These are phyloP conservation scores for Blumeria graminis DNA, from an alignment of 2,329 filamentous ascomycete species.

Conservation along the genomic window DNA sequence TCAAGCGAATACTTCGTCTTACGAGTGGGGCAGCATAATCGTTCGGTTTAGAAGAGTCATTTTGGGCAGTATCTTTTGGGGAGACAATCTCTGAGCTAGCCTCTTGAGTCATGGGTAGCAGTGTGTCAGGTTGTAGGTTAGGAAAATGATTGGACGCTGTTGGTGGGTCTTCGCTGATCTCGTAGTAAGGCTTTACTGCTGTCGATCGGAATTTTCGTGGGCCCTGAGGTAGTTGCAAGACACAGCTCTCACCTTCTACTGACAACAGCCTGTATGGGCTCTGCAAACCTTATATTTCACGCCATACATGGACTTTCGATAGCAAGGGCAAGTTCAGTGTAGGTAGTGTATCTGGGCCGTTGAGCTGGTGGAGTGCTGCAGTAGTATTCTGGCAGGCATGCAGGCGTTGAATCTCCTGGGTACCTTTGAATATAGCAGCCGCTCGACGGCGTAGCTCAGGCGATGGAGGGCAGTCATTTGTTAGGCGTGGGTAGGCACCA, in stretches of 20 bases:
- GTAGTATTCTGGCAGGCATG: background rate
- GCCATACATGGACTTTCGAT: constrained; percentile 1
- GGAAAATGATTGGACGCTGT: background rate
- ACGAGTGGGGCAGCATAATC: background rate
- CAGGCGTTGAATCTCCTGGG: background rate
- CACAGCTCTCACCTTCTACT: background rate
- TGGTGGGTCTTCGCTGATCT: background rate
- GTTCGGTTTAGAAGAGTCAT: background rate
- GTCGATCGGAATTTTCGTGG: background rate
- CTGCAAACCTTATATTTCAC: constrained; percentile 1
- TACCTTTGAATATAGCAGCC: background rate
- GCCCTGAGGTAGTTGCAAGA: background rate
- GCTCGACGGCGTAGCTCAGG: background rate
- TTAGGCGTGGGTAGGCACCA: background rate
- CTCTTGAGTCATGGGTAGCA: background rate
- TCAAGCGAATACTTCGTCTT: background rate
- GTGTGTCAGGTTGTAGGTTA: background rate
- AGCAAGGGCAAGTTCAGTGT: background rate
- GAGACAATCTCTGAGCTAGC: background rate
- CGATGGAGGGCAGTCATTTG: background rate
- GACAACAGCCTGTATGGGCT: background rate
- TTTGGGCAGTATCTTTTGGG: background rate
- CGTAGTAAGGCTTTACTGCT: background rate
- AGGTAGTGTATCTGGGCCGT: background rate
- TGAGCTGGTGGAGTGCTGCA: background rate